Percentiles rank a stretch among this genome's conserved stretches.
phyloP scores from a whole-genome alignment of 768 basidiomycete genomes.

The Strobilomyces confusus region DNA sequence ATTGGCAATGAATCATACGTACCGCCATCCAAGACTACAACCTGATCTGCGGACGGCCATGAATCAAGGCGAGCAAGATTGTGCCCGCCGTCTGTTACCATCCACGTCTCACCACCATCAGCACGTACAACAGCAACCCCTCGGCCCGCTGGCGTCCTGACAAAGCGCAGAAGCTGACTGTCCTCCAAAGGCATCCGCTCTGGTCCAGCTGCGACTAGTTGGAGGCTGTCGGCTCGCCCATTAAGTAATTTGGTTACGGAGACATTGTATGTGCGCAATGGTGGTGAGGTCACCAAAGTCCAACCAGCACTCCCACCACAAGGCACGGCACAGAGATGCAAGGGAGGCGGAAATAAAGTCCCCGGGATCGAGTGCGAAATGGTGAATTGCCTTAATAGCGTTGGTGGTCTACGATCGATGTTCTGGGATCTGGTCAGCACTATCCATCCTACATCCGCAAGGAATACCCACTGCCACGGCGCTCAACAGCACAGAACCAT shows the following conservation, averaged over 20 bases:
- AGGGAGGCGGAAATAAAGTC: slow-evolving; percentile 45
- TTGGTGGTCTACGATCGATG: slow-evolving; percentile 85
- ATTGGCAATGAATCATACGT: slow-evolving; percentile 14
- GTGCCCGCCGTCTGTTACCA: slow-evolving; percentile 43
- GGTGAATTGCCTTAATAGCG: slow-evolving; percentile 70
- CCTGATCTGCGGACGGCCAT: slow-evolving; percentile 58
- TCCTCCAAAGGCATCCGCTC: slow-evolving; percentile 45
- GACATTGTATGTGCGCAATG: slow-evolving; percentile 59
- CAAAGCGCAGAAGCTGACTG: slow-evolving; percentile 53
- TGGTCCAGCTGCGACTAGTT: slow-evolving; percentile 37
- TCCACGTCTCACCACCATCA: slow-evolving; percentile 65
- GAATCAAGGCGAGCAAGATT: slow-evolving; percentile 44
- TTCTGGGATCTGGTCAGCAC: slow-evolving; percentile 48
- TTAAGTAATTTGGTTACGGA: slow-evolving; percentile 61
- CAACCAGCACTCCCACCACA: slow-evolving; percentile 40
- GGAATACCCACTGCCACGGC: slow-evolving; percentile 61
- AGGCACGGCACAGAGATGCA: slow-evolving; percentile 52
- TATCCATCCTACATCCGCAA: neutral
- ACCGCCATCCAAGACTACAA: slow-evolving; percentile 72
- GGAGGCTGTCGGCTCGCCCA: slow-evolving; percentile 50
- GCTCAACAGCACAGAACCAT: slow-evolving; percentile 71
- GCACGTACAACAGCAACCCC: slow-evolving; percentile 66
- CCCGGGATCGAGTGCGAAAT: slow-evolving; percentile 60
- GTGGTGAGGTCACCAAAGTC: slow-evolving; percentile 63
- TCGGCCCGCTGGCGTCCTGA: slow-evolving; percentile 75